Base-by-base conservation (phyloP, 352 stramenopile genomes). In the Blastocystis sp. region DNA sequence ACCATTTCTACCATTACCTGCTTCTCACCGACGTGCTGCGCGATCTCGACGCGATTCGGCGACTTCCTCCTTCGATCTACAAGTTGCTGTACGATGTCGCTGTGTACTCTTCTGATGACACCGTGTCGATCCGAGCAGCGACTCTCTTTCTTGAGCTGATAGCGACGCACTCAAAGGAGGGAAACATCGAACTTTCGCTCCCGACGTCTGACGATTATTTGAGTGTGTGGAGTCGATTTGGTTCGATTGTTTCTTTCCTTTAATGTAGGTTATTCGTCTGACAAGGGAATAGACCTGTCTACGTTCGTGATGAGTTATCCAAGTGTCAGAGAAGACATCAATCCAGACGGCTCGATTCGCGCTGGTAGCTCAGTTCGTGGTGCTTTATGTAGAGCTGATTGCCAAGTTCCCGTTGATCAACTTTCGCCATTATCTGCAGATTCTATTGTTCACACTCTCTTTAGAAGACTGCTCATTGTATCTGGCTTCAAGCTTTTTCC, bases 11-110 rank as follows among this genome's bases (percentile, higher is more conserved):
- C 47, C 16, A 24, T n/a, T 37, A 24, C 18, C 41, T 81, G 30
- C 70, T 81, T 24, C 39, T 64, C 24, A 81, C 70, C 6, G 54
- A 81, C 70, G n/a, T 81, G 20, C 24, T 81, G 4, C 54, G 16
- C 16, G 43, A 64, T n/a, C 63, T 62, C 47, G 70, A 81, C 43
- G 13, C 70, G 7, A n/a, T 41, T 66, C 8, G 65, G 8, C 37
- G 18, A 26, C 47, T 81, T 8, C 70, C 70, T 18, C 20, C 41
- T 34, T 81, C 70, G 3, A 7, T 81, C n/a, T 81, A 81, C n/a
- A 11, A n/a, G 6, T 13, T 81, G 39, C 70, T 81, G 5, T 81
- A 47, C 54, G 11, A 59, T 20, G 47, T 81, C 7, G 70, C 70
- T 24, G 39, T 39, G 63, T 37, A 30, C 5, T 73, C 63, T 2